phyloP scores from a whole-genome alignment of 768 basidiomycete genomes.

The Asterophora lycoperdoides region DNA sequence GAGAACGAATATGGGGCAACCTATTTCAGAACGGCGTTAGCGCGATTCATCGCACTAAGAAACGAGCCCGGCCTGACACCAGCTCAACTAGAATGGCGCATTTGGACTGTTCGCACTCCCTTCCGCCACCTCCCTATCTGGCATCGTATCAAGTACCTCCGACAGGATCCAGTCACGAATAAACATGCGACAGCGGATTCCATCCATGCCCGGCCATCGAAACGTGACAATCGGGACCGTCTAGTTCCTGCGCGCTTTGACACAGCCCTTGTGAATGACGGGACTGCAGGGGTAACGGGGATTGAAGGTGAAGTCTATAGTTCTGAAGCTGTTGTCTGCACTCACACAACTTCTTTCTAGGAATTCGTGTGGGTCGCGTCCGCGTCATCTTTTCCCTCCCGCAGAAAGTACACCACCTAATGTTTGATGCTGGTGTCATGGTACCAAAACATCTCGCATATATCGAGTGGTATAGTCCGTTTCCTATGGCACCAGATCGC shows the following conservation, averaged over 20 bases:
- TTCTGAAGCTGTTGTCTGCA: not conserved
- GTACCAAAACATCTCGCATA: constrained; percentile 21
- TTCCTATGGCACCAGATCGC: constrained; percentile 15
- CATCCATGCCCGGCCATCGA: constrained; percentile 24
- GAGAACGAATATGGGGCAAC: not conserved
- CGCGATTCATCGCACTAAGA: constrained; percentile 18
- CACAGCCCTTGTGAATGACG: constrained; percentile 14
- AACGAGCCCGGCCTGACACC: constrained; percentile 15
- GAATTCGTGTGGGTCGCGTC: constrained; percentile 23
- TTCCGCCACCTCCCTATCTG: constrained; percentile 26
- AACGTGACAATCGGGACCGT: constrained; percentile 10
- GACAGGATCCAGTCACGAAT: constrained; percentile 11
- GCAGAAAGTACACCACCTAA: not conserved
- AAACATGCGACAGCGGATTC: constrained; percentile 19
- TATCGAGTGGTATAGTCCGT: constrained; percentile 25
- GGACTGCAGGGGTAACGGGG: constrained; percentile 4
- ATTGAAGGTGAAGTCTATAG: constrained; percentile 14
- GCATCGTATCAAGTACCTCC: constrained; percentile 27
- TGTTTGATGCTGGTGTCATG: constrained; percentile 7
- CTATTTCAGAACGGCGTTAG: constrained; percentile 21
- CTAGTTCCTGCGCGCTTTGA: constrained; percentile 30
- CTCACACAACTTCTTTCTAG: constrained; percentile 7
- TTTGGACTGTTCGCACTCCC: constrained; percentile 13
- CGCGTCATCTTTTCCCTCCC: constrained; percentile 24
- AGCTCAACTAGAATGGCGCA: constrained; percentile 9